phyloP scores from a whole-genome alignment of 1,284 basidiomycete species.

The Marasmius oreades region DNA sequence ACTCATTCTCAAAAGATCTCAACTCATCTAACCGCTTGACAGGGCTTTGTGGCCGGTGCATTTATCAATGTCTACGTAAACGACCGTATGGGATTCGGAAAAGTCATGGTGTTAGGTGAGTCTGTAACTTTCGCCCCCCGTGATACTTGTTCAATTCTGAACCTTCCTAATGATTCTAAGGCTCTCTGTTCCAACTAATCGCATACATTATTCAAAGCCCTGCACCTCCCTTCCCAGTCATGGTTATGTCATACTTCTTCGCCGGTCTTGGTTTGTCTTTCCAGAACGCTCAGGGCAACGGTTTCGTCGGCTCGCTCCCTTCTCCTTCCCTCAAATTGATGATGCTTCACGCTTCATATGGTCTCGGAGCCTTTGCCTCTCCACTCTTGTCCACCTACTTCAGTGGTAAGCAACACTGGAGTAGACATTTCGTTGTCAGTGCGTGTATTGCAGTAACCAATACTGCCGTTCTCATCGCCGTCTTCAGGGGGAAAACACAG shows the following conservation, averaged over 20 bases:
- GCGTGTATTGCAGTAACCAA: constrained; percentile 53
- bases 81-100: constrained; percentile 57
- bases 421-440: constrained; percentile 63
- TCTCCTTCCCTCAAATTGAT: constrained; percentile 12
- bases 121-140: constrained; percentile 20
- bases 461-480: constrained; percentile 34
- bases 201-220: constrained; percentile 38
- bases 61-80: constrained; percentile 52
- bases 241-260: constrained; percentile 44
- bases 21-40: not conserved
- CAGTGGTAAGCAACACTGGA: constrained; percentile 46
- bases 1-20: not conserved
- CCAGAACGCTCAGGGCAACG: constrained; percentile 16
- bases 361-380: constrained; percentile 51
- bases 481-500: constrained; percentile 55
- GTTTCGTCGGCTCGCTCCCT: constrained; percentile 10
- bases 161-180: constrained; percentile 19
- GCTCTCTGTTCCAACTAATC: constrained; percentile 42
- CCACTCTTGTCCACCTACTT: constrained; percentile 68
- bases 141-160: not conserved
- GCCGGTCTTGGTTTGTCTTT: constrained; percentile 49
- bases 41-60: constrained; percentile 56
- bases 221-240: constrained; percentile 43
- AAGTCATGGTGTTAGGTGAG: constrained; percentile 29
- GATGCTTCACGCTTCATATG: constrained; percentile 16